Evolutionary conservation across 139 green algal genomes (phyloP).

Genomic region (Yamagishiella unicocca): DNA sequence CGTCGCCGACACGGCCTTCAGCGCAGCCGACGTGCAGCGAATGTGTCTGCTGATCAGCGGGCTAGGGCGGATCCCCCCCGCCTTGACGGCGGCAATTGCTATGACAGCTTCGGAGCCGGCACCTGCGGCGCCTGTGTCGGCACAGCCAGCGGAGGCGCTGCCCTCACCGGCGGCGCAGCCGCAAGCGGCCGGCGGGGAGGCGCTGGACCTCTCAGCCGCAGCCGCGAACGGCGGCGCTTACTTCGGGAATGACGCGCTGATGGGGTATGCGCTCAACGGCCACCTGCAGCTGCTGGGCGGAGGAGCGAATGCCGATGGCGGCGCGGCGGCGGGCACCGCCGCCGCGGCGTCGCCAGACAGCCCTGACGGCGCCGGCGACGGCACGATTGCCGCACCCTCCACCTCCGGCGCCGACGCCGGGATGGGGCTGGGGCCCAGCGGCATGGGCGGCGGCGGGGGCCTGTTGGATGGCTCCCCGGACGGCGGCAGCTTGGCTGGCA

Average conservation of each 20-base stretch:
- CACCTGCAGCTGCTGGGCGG: not conserved
- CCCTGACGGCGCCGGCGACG: not conserved
- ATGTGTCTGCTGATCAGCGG: slow-evolving; percentile 59
- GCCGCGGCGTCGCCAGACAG: not conserved
- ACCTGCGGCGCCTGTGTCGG: not conserved
- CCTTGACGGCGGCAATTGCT: not conserved
- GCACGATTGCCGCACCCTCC: too few relatives aligned
- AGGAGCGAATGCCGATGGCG: not conserved
- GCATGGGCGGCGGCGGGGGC: not conserved
- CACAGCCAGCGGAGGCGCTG: not conserved
- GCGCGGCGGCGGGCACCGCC: not conserved
- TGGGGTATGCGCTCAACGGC: slow-evolving; percentile 20
- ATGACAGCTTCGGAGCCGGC: not conserved
- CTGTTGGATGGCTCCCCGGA: not conserved
- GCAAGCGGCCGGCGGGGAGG: not conserved
- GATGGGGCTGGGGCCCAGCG: not conserved
- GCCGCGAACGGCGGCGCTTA: slow-evolving; percentile 7
- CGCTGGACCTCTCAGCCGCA: slow-evolving; percentile 4
- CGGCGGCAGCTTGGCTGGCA: not conserved
- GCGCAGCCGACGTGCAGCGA: slow-evolving; percentile 63
- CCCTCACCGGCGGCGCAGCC: not conserved
- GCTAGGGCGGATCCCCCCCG: not conserved
- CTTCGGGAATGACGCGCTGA: slow-evolving; percentile 23
- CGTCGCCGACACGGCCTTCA: slow-evolving; percentile 62
- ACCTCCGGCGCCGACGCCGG: not conserved